A percentile compares a stretch with the other conserved stretches of the same genome.
phyloP scores from a whole-genome alignment of 1,139 yeast genomes.

The Candida freyschussii region DNA sequence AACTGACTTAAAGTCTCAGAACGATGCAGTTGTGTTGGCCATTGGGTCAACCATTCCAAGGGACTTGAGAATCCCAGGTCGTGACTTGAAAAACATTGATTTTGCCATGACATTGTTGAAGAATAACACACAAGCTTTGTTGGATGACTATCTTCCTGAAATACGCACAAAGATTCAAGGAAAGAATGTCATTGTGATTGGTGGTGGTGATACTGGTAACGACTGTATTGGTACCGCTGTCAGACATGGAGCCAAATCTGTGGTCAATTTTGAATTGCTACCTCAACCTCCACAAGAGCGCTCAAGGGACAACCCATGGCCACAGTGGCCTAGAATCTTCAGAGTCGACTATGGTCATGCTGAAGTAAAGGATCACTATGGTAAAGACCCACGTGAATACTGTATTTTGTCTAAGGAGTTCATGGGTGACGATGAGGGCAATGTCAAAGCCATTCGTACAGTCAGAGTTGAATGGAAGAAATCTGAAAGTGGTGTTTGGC shows the following conservation, averaged over 20 bases:
- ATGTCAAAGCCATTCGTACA: constrained; percentile 89
- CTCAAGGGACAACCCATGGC: constrained; percentile 98
- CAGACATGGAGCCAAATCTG: constrained; percentile 96
- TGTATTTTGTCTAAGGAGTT: constrained; percentile 93
- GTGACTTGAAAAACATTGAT: constrained; percentile 83
- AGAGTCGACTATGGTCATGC: constrained; percentile 97
- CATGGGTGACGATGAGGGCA: constrained; percentile 90
- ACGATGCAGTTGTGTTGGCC: constrained; percentile 88
- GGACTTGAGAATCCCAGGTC: constrained; percentile 90
- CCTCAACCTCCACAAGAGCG: constrained; percentile 88
- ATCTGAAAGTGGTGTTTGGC: constrained; percentile 96
- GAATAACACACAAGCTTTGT: constrained; percentile 83
- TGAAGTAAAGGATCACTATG: constrained; percentile 91
- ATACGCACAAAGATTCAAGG: constrained; percentile 71
- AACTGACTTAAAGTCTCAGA: constrained; percentile 55
- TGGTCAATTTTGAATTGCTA: constrained; percentile 86
- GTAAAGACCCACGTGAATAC: constrained; percentile 96
- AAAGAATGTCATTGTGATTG: constrained; percentile 91
- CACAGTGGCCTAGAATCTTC: constrained; percentile 98
- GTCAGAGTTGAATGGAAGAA: constrained; percentile 98
- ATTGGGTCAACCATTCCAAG: constrained; percentile 97
- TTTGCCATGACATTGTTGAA: constrained; percentile 92
- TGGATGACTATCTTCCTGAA: constrained; percentile 75
- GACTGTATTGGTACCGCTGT: constrained; percentile 98
- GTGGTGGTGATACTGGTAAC: constrained; percentile 99